Evolutionary conservation across 257 asterid genomes (phyloP).

Genomic region (Solanum paucissectum): DNA sequence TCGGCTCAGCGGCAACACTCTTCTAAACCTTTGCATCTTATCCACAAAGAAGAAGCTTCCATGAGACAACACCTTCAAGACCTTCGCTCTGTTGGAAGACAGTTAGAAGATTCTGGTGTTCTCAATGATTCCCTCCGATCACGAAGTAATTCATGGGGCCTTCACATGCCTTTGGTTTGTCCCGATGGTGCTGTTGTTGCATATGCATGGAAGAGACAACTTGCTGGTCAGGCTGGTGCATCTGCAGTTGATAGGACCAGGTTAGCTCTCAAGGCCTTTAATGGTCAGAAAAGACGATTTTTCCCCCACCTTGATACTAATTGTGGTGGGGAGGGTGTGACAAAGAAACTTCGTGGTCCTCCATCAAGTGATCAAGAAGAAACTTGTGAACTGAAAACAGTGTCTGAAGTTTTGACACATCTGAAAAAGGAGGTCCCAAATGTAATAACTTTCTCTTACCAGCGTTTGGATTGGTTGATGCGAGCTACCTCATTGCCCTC

Average conservation of each 20-base stretch:
- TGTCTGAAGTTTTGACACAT: constrained; percentile 49
- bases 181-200: constrained; percentile 99
- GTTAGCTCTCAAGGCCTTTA: constrained; percentile 91
- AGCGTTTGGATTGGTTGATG: constrained; percentile 79
- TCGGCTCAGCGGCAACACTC: constrained; percentile 62
- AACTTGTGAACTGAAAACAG: constrained; percentile 38
- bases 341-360: constrained; percentile 54
- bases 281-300: constrained; percentile 75
- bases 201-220: constrained; percentile 98
- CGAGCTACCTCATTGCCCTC: constrained; percentile 62
- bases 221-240: constrained; percentile 99
- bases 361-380: constrained; percentile 36
- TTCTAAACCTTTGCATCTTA: constrained; percentile 50
- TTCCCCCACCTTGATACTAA: constrained; percentile 77
- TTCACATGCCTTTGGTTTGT: constrained; percentile 96
- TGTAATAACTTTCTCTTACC: constrained; percentile 61
- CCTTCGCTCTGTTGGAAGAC: constrained; percentile 72
- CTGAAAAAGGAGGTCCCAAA: constrained; percentile 61
- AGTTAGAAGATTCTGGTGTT: constrained; percentile 92
- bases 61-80: constrained; percentile 72
- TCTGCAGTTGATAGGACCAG: constrained; percentile 98
- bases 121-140: constrained; percentile 78
- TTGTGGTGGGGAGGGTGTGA: constrained; percentile 39
- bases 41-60: constrained; percentile 56
- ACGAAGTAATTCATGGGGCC: constrained; percentile 97